Percentiles rank a stretch among this genome's conserved stretches.
Conservation (phyloP, 495 filamentous ascomycete species). For the Lasiosphaeria miniovina region DNA sequence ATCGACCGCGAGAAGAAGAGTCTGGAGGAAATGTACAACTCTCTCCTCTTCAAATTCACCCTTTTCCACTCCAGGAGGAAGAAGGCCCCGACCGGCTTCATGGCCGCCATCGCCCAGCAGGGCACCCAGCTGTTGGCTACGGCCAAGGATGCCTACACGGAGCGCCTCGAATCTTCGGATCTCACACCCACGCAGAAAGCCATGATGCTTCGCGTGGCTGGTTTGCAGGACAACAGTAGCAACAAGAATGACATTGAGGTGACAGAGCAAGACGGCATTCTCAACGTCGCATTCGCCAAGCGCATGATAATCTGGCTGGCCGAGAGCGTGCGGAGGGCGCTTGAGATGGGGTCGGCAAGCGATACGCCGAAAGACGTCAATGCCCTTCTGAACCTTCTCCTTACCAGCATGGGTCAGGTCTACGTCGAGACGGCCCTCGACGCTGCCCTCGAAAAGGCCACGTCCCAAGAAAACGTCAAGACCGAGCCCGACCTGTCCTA, state of each 20-base stretch:
- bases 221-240: slow-evolving; percentile 54
- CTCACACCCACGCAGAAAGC: slow-evolving; percentile 77
- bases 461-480: slow-evolving; percentile 71
- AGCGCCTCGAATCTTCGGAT: slow-evolving; percentile 79
- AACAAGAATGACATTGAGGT: slow-evolving; percentile 79
- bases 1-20: slow-evolving; percentile 91
- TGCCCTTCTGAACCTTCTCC: slow-evolving; percentile 78
- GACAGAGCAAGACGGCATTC: slow-evolving; percentile 78
- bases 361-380: slow-evolving; percentile 94
- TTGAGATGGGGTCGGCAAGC: slow-evolving; percentile 79
- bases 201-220: slow-evolving; percentile 81
- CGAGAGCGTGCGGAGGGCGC: slow-evolving; percentile 86
- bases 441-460: slow-evolving; percentile 71
- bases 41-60: slow-evolving; percentile 90
- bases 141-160: slow-evolving; percentile 80
- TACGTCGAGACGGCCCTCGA: slow-evolving; percentile 95
- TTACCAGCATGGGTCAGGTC: slow-evolving; percentile 86
- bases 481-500: slow-evolving; percentile 86
- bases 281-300: slow-evolving; percentile 82
- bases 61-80: slow-evolving; percentile 84
- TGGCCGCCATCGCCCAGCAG: slow-evolving; percentile 83
- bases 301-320: slow-evolving; percentile 98
- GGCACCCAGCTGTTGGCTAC: slow-evolving; percentile 77
- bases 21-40: slow-evolving; percentile 88
- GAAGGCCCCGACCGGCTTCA: slow-evolving; percentile 81